Base-by-base conservation (phyloP, 2,329 filamentous ascomycete genomes). In the Trematosphaeria pertusa region DNA sequence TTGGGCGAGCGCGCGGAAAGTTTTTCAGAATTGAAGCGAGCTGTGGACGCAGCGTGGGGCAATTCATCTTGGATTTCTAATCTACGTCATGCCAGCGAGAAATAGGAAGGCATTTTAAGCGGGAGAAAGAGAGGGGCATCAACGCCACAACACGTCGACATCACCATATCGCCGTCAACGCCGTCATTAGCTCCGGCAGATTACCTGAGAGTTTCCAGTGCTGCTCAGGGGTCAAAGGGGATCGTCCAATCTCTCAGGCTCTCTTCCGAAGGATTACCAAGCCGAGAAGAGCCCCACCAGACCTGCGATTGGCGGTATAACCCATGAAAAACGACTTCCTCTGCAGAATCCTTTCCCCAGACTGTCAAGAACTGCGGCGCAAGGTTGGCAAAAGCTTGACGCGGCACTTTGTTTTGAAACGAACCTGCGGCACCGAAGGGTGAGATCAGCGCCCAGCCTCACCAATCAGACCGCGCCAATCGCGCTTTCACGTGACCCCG, bases 331-430 rank as follows among this genome's bases (percentile, higher is more conserved):
- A n/a, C n/a, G n/a, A n/a, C n/a, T n/a, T n/a, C n/a, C n/a, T n/a
- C n/a, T n/a, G n/a, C n/a, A n/a, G n/a, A n/a, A n/a, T n/a, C n/a
- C 34, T 19, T 37, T 21, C 10, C 14, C 18, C 15, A 6, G 34
- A 22, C 34, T 28, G 24, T 8, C 24, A 28, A 12, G 8, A 28
- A 12, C 24, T 28, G 12, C 8, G 14, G 20, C 34, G 34, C 34
- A 8, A 43, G 28, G 48, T 55, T 58, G 58, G 59, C 59, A 46
- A 58, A 59, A 55, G 55, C 51, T 62, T 59, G 43, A 43, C 38
- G 9, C 18, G 20, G 45, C 33, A 31, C 36, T 32, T 31, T 53
- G 55, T 59, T 62, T 63, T 54, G 58, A 61, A 61, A 63, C 59
- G 21, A 12, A 14, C 21, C 21, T 35, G 40, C 32, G 36, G 20